Base-by-base conservation (phyloP, 306 rosid species). In the Cucurbita argyrosperma region DNA sequence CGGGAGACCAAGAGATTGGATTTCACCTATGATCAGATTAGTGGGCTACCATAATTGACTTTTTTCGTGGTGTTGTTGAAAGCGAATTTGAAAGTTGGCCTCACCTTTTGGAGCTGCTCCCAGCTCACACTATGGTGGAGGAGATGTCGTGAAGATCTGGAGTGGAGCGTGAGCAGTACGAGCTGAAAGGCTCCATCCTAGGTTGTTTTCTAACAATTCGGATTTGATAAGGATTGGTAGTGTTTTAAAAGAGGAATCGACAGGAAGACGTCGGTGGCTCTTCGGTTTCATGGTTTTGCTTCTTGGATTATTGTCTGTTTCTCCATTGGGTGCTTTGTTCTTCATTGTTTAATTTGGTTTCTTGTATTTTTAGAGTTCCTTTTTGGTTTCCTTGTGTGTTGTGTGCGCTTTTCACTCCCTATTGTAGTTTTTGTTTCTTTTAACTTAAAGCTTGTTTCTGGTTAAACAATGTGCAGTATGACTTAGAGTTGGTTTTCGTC, bases 401-500 rank as follows among this genome's bases (percentile, higher is more conserved):
- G 65, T 37, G 30, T 35, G 43, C 0, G 19, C 35, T 19, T 55
- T 55, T 55, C 13, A 10, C 23, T 30, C 16, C 59, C 59, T 8
- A 54, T 8, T 4, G 12, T 5, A 54, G 59, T 18, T 7, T 7
- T 30, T 30, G 35, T 9, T 58, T 26, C 64, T 26, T 26, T 12
- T 11, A 16, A 26, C 14, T 1, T 26, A 10, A 14, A 58, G 38
- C 5, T 35, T 58, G 14, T 26, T 58, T 26, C 64, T 10, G 0
- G n/a, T 58, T 12, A 5, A 10, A 26, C 11, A 58, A 35, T 7
- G 76, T 80, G 80, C 89, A 91, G 97, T 87, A 91, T 69, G 99
- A 87, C 76, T 84, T 95, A 79, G 97, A 95, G 83, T 85, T 91
- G 63, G 87, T 95, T 69, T 95, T 88, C 9, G 90, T 85, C 19